Percentiles rank a stretch among this genome's conserved stretches.
Evolutionary conservation across 148 eudicot species (phyloP).

Genomic region (Beta vulgaris): DNA sequence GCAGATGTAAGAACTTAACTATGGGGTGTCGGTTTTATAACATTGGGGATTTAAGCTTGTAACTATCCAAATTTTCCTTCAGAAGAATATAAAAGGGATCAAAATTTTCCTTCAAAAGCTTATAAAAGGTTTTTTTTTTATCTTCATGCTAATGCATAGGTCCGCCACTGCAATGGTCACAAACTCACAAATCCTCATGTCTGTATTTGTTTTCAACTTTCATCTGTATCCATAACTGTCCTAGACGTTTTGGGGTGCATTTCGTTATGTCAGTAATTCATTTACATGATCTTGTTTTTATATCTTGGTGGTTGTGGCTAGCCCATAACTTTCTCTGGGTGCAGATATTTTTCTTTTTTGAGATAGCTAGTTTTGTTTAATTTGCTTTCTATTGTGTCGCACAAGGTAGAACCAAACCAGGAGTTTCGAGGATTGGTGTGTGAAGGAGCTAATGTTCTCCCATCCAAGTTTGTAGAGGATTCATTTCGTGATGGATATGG

Average conservation of each 20-base stretch:
- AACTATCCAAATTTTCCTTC: too few relatives aligned
- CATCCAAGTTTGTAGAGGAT: slow-evolving; percentile 88
- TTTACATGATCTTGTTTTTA: neutral
- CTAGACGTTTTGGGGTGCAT: neutral
- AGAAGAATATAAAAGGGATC: too few relatives aligned
- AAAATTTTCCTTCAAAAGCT: too few relatives aligned
- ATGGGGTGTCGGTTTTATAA: too few relatives aligned
- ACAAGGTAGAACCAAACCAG: slow-evolving; percentile 99
- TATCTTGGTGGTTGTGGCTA: neutral
- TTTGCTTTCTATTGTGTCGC: slow-evolving; percentile 34
- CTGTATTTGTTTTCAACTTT: neutral
- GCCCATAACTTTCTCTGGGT: neutral
- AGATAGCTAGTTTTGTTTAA: slow-evolving; percentile 13
- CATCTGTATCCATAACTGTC: neutral
- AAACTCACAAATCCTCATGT: too few relatives aligned
- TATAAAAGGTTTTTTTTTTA: too few relatives aligned
- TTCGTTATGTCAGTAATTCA: neutral
- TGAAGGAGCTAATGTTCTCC: slow-evolving; percentile 99
- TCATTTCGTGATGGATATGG: slow-evolving; percentile 96
- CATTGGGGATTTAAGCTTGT: too few relatives aligned
- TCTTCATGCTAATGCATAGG: too few relatives aligned
- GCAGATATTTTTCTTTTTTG: neutral
- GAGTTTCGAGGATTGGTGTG: slow-evolving; percentile 96
- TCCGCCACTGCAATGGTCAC: too few relatives aligned
- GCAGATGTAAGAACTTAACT: too few relatives aligned